Evolutionary conservation across 1,284 basidiomycete genomes (phyloP), one percentile per base, ranked within the genome.

Genomic region (Cryptococcus jaspeensis): DNA sequence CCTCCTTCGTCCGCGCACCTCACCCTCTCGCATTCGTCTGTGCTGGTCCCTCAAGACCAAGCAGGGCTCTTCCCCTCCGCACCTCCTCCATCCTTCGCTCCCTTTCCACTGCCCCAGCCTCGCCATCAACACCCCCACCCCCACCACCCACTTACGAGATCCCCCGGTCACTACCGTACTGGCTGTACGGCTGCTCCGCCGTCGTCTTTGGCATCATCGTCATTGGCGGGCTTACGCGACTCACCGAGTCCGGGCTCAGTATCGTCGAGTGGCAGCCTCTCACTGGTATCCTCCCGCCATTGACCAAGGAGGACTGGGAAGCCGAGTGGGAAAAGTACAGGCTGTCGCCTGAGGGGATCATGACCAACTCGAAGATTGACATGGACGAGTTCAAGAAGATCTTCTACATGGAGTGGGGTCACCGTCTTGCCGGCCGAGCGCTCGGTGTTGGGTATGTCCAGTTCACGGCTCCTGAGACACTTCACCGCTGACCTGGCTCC

Each of bases 191-290:
- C 39, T 92, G 90, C 18, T 89, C 92, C 0, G 85, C 84, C 5
- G 81, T 99, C 42, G 91, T 96, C 25, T 89, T 96, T 67, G 86
- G 85, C 25, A 92, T 99, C 74, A 88, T 98, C 65, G 87, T 99
- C 49, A 91, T 99, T 5, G 96, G 96, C 38, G 96, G 95, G 11
- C 84, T 99, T 52, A 99, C 96, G 2, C 88, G 96, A 42, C 84
- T 99, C 59, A 99, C 96, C 4, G 96, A 99, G 79, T 96, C 92
- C 23, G 96, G 96, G 5, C 81, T 99, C 60, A 94, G 91, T 65
- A 99, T 99, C 74, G 95, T 92, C 35, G 96, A 99, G 81, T 99
- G 96, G 96, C 85, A 86, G 58, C 92, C 95, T 6, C 87, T 99
- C 62, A 89, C 91, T 46, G 96, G 96, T 22, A 82, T 93, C 54